phyloP scores from a whole-genome alignment of 2,329 filamentous ascomycete species.

The Aurifilum marmelostoma region DNA sequence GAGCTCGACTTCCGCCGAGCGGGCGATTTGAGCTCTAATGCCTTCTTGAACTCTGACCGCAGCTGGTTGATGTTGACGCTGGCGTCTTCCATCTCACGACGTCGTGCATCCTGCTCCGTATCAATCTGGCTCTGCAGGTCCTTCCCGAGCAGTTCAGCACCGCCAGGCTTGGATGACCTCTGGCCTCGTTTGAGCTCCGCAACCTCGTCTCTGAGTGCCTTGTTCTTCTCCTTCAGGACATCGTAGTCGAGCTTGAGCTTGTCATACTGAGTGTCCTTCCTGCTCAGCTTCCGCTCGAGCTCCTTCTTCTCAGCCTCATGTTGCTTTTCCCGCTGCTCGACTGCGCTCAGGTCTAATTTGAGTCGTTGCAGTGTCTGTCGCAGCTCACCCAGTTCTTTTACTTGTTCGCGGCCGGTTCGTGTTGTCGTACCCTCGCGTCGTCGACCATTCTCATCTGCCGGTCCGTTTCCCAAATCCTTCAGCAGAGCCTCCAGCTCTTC shows the following conservation, averaged over 20 bases:
- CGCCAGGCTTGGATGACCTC: slow-evolving; percentile 45
- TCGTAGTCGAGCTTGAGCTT: slow-evolving; percentile 55
- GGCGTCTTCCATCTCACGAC: slow-evolving; percentile 24
- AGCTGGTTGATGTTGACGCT: slow-evolving; percentile 27
- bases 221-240: slow-evolving; percentile 58
- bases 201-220: slow-evolving; percentile 61
- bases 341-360: slow-evolving; percentile 52
- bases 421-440: slow-evolving; percentile 49
- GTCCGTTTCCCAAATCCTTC: slow-evolving; percentile 44
- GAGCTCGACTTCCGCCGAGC: slow-evolving; percentile 13
- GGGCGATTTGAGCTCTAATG: slow-evolving; percentile 12
- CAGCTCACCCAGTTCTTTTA: slow-evolving; percentile 55
- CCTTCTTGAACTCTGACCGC: slow-evolving; percentile 29
- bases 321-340: slow-evolving; percentile 48
- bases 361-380: slow-evolving; percentile 57
- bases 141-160: slow-evolving; percentile 32
- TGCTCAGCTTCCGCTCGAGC: slow-evolving; percentile 36
- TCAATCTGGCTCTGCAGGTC: slow-evolving; percentile 35
- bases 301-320: slow-evolving; percentile 43
- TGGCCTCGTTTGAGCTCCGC: slow-evolving; percentile 58
- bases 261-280: slow-evolving; percentile 40
- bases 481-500: slow-evolving; percentile 59
- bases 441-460: slow-evolving; percentile 35
- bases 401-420: slow-evolving; percentile 56
- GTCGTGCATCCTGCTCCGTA: slow-evolving; percentile 32